Evolutionary conservation across 495 filamentous ascomycete genomes (phyloP), one percentile per base, ranked within the genome.

Genomic region (Apiosordaria backusii): DNA sequence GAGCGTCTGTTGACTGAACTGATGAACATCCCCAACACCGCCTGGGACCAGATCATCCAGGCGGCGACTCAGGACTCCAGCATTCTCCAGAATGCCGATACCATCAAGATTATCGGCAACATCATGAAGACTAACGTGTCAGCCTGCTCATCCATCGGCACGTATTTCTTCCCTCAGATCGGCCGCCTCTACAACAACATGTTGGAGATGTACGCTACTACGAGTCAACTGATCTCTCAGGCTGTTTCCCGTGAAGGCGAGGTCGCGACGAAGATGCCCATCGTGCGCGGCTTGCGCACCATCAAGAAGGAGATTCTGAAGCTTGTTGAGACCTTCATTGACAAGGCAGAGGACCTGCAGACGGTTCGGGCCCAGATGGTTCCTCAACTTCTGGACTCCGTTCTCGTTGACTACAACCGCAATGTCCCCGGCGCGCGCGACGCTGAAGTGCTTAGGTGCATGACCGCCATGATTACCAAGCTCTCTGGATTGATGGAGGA

Each of bases 61-160:
- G 82, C 87, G 68, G 95, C 95, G 50, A 92, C 91, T 58, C 83
- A 89, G 64, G 86, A 97, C 73, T 90, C 94, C 2, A 81, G 83
- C 25, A 90, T 92, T 66, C 83, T 99, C 6, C 91, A 98, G 74
- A 91, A 97, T 74, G 84, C 85, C 25, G 92, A 99, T 61, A 96
- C 92, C 0, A 97, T 99, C 77, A 98, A 97, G 79, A 87, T 99
- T 66, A 90, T 99, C 65, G 95, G 95, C 62, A 99, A 99, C 76
- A 96, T 99, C 71, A 99, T 98, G 95, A 99, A 99, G 83, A 99
- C 95, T 4, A 99, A 99, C 71, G 95, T 99, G 4, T 92, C 95
- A 1, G 95, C 95, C 16, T 98, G 95, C 74, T 92, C 90, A 25
- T 98, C 96, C 0, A 93, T 98, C 61, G 95, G 95, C 25, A 88